These are phyloP conservation scores for Fragilaria crotonensis DNA, from an alignment of 108 stramenopile species.

Conservation along the genomic window DNA sequence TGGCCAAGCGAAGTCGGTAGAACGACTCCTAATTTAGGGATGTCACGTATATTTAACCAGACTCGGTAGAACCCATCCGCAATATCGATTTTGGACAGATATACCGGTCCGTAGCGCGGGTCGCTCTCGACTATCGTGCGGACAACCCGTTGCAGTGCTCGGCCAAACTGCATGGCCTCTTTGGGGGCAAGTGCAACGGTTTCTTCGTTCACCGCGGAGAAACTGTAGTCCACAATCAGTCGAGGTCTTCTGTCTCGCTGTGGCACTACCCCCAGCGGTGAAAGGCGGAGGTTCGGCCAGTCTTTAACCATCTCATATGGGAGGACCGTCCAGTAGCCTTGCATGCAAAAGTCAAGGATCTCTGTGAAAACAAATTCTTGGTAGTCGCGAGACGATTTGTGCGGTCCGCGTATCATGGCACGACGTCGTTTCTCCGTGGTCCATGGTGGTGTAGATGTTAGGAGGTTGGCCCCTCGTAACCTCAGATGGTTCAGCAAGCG, in stretches of 20 bases:
- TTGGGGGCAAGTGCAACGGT: background rate
- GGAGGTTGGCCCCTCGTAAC: too few species aligned
- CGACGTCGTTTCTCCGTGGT: background rate
- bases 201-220: constrained; percentile 15
- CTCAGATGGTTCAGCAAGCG: too few species aligned
- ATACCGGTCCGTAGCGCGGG: too few species aligned
- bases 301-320: constrained; percentile 10
- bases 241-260: constrained; percentile 24
- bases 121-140: constrained; percentile 7
- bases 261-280: constrained; percentile 23
- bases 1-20: constrained; percentile 2
- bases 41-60: background rate
- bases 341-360: constrained; percentile 12
- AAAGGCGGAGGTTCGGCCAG: constrained; percentile 7
- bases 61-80: constrained; percentile 17
- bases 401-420: constrained; percentile 11
- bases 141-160: background rate
- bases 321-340: constrained; percentile 29
- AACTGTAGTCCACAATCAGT: constrained; percentile 22
- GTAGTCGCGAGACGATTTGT: constrained; percentile 6
- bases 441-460: constrained; percentile 13
- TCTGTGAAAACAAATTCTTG: constrained; percentile 15
- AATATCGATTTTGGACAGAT: too few species aligned
- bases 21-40: background rate
- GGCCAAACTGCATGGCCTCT: too few species aligned